phyloP scores from a whole-genome alignment of 2,329 filamentous ascomycete genomes.

The Penicillium thymicola region DNA sequence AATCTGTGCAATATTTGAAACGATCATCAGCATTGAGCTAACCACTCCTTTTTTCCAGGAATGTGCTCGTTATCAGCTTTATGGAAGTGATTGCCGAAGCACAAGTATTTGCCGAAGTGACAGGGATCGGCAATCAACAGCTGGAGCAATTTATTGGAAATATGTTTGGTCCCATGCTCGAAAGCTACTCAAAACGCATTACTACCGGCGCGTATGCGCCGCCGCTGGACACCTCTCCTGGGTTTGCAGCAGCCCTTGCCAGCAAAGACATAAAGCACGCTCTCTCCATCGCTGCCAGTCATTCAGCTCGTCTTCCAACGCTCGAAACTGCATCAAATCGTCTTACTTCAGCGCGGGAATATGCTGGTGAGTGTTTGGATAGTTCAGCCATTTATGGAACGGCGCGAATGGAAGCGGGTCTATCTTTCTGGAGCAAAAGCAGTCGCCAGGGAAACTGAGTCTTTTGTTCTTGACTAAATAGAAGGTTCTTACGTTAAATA shows the following conservation, averaged over 20 bases:
- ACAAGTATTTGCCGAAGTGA: slow-evolving; percentile 50
- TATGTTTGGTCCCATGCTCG: slow-evolving; percentile 18
- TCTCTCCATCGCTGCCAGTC: slow-evolving; percentile 4
- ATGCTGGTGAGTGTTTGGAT: slow-evolving; percentile 16
- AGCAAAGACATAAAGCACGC: slow-evolving; percentile 17
- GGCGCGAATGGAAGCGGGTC: slow-evolving; percentile 9
- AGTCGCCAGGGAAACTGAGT: slow-evolving; percentile 13
- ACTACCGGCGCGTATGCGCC: slow-evolving; percentile 21
- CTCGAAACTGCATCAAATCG: slow-evolving; percentile 10
- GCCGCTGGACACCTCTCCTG: slow-evolving; percentile 6
- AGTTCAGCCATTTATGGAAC: slow-evolving; percentile 15
- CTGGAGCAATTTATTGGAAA: slow-evolving; percentile 43
- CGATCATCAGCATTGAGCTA: not conserved
- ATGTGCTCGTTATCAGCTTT: slow-evolving; percentile 50
- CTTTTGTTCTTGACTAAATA: not conserved
- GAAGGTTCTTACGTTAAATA: not conserved
- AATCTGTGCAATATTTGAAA: not conserved
- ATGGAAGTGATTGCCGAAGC: slow-evolving; percentile 52
- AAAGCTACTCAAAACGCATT: slow-evolving; percentile 19
- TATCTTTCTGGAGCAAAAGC: slow-evolving; percentile 14
- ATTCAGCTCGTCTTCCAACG: slow-evolving; percentile 6
- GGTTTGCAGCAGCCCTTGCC: slow-evolving; percentile 17
- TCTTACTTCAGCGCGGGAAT: slow-evolving; percentile 6
- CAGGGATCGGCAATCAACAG: slow-evolving; percentile 39
- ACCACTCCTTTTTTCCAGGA: slow-evolving; percentile 29